These are phyloP conservation scores for Trichoderma harzianum DNA, from an alignment of 2,329 filamentous ascomycete species.

Conservation along the genomic window DNA sequence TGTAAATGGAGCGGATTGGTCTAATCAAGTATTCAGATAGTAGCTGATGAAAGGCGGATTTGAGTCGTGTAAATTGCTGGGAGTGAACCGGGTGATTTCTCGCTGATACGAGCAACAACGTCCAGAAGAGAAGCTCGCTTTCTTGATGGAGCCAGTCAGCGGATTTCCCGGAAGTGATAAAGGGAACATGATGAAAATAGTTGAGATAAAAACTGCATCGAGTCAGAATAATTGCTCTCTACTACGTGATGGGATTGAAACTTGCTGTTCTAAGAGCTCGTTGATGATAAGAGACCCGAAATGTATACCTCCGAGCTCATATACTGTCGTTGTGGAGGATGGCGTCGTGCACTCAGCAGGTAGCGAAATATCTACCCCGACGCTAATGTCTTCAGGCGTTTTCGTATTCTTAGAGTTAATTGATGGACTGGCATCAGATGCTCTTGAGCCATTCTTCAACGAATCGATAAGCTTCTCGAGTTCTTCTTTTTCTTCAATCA, in stretches of 20 bases:
- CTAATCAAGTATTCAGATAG: not conserved
- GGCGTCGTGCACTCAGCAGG: not conserved
- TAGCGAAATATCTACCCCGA: fast-evolving
- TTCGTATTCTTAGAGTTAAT: not conserved
- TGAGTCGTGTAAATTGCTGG: not conserved
- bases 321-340: not conserved
- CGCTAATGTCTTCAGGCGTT: not conserved
- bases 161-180: not conserved
- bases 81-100: not conserved
- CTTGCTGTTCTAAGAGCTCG: not conserved
- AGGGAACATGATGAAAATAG: not conserved
- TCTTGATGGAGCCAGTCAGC: not conserved
- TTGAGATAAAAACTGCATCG: not conserved
- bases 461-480: not conserved
- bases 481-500: not conserved
- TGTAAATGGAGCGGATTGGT: not conserved
- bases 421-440: not conserved
- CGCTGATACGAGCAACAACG: not conserved
- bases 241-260: not conserved
- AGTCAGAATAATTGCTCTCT: not conserved
- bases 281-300: not conserved
- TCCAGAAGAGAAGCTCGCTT: not conserved
- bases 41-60: not conserved
- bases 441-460: not conserved
- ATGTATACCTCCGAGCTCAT: not conserved